Conservation (phyloP, 345 rosid species). For the Heritiera littoralis region DNA sequence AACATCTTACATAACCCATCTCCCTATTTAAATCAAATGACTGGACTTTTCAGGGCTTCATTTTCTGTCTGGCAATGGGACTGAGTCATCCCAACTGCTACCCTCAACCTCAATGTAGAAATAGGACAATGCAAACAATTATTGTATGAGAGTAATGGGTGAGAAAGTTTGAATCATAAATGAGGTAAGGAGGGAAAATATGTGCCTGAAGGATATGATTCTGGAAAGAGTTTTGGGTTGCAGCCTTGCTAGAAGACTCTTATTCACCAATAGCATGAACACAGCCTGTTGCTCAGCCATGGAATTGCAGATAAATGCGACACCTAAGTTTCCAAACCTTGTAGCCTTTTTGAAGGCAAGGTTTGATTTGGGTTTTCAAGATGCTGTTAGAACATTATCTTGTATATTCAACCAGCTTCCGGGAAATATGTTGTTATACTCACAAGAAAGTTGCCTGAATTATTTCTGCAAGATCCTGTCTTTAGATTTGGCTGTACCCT, state of each 20-base stretch:
- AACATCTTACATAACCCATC: not conserved
- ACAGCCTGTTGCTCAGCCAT: too few relatives aligned
- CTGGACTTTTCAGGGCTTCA: constrained; percentile 7
- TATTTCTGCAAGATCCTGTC: not conserved
- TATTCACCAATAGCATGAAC: not conserved
- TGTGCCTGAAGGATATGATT: too few relatives aligned
- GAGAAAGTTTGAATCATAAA: too few relatives aligned
- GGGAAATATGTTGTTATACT: not conserved
- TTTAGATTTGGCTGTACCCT: not conserved
- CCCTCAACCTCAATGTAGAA: constrained; percentile 11
- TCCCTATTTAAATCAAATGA: not conserved
- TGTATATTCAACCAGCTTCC: not conserved
- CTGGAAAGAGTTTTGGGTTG: not conserved
- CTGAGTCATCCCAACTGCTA: constrained; percentile 14
- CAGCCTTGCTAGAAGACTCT: not conserved
- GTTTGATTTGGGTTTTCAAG: not conserved
- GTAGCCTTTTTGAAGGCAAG: not conserved
- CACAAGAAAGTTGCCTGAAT: not conserved
- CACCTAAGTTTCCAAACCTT: not conserved
- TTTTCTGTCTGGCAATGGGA: constrained; percentile 10
- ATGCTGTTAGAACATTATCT: not conserved
- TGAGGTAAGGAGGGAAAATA: too few relatives aligned
- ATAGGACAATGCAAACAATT: not conserved
- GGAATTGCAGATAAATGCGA: not conserved
- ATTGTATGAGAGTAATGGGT: too few relatives aligned